Evolutionary conservation across 176 grass and related monocot genomes (phyloP), one percentile per base, ranked within the genome.

Genomic region (Oropetium thomaeum): DNA sequence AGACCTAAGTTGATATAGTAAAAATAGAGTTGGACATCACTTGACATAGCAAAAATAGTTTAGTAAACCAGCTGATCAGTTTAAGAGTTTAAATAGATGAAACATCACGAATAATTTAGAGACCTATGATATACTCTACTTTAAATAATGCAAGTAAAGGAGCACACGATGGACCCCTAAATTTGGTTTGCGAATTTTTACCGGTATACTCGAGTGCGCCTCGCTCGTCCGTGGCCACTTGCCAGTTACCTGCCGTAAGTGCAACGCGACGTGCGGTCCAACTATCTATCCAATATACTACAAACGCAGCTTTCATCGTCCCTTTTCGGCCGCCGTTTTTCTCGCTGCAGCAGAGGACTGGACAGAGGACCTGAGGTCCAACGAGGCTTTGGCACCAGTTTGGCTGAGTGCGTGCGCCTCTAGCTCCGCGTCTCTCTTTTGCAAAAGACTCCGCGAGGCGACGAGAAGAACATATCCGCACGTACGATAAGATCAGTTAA

Each of bases 211-310:
- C n/a, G 51, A 26, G 58, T 72, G 53, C 76, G 72, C 58, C 32
- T 68, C 32, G 12, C 32, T 68, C 32, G 12, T 39, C 16, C 26
- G 19, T 55, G 67, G 58, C 57, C 82, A 65, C 74, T 48, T 55
- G 65, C 40, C 84, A 66, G 32, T 49, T 40, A 59, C 79, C 48
- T 80, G 37, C 19, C 76, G 70, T 30, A 77, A 82, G 63, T 77
- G 79, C 73, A 66, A 77, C 79, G 66, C 66, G 73, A 78, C 67
- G 7, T 34, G 60, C 25, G 39, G 31, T 37, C 73, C 72, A 58
- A 76, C 72, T 60, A 76, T 75, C 72, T 30, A n/a, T n/a, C n/a
- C n/a, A n/a, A n/a, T n/a, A n/a, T n/a, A n/a, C n/a, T n/a, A n/a
- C n/a, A n/a, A 60, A 20, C 2, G 39, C 70, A 78, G 75, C 31